phyloP scores from a whole-genome alignment of 2,329 filamentous ascomycete genomes.

The Penicillium sp. region DNA sequence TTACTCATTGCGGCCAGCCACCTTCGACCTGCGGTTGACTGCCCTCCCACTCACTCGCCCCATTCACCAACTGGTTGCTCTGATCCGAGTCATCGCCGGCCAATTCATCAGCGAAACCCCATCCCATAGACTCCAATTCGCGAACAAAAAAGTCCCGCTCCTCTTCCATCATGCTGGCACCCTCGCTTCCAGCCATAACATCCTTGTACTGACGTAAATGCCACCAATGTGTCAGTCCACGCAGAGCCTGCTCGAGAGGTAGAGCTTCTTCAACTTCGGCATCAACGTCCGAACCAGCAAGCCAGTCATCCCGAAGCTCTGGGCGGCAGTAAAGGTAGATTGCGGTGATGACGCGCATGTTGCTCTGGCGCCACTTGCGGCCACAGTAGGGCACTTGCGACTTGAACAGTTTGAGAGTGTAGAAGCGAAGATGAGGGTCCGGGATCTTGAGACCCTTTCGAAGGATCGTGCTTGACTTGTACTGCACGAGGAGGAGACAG shows the following conservation, averaged over 20 bases:
- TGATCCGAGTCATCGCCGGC: constrained; percentile 16
- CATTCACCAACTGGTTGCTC: constrained; percentile 11
- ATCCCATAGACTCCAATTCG: constrained; percentile 72
- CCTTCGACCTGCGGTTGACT: constrained; percentile 16
- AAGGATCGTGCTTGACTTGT: constrained; percentile 90
- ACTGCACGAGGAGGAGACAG: constrained; percentile 89
- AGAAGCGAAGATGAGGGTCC: constrained; percentile 81
- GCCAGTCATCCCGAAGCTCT: constrained; percentile 92
- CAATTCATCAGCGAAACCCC: constrained; percentile 47
- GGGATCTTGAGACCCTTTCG: constrained; percentile 90
- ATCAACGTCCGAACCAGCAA: constrained; percentile 85
- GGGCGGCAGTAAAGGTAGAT: constrained; percentile 93
- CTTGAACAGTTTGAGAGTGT: constrained; percentile 98
- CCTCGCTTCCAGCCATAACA: constrained; percentile 61
- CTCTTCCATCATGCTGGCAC: constrained; percentile 62
- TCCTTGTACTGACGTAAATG: constrained; percentile 82
- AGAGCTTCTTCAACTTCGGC: constrained; percentile 91
- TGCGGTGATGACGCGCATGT: constrained; percentile 98
- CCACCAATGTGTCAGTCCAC: constrained; percentile 91
- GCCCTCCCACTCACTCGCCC: constrained; percentile 20
- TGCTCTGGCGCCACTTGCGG: constrained; percentile 94
- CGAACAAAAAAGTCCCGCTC: constrained; percentile 78
- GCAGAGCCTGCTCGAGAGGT: constrained; percentile 85
- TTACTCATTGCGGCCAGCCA: constrained; percentile 12
- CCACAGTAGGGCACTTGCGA: constrained; percentile 98